Evolutionary conservation across 2,329 filamentous ascomycete species (phyloP), one percentile per base, ranked within the genome.

Genomic region (Huntiella savannae): DNA sequence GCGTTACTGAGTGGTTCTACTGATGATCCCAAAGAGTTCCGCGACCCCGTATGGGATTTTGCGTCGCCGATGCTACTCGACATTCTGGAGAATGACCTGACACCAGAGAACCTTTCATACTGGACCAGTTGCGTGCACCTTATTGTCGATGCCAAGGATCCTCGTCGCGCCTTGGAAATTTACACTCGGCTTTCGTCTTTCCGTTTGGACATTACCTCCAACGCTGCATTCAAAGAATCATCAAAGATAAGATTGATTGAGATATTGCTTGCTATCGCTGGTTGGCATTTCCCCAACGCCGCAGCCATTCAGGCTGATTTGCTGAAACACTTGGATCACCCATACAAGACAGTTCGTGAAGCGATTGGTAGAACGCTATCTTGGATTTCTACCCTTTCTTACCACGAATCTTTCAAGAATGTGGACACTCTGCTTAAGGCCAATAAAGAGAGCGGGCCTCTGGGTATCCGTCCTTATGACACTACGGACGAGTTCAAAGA

Each of bases 201-300:
- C 72, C 75, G 85, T 28, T 69, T 98, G 7, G 91, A 98, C 58
- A 88, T 96, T 79, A 69, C 75, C 4, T 95, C 88, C 0, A 95
- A 96, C 58, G 91, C 92, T 3, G 91, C 91, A 0, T 98, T 98
- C 71, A 98, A 98, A 60, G 92, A 98, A 60, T 94, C 88, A 47
- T 92, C 88, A 22, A 95, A 96, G 65, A 84, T 98, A 12, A 80
- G 91, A 53, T 67, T 98, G 28, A 68, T 98, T 13, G 85, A 95
- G 54, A 85, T 93, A 53, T 74, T 83, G 51, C 82, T 98, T 49
- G 77, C 78, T 39, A 86, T 94, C 55, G 75, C 79, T 33, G 91
- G 91, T 1, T 98, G 92, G 91, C 91, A 98, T 60, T 98, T 95
- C 68, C 85, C 85, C 52, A 69, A 85, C 8, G 84, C 92, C 54